These are phyloP conservation scores for Filobasidium wieringae DNA, from an alignment of 768 basidiomycete species.

Conservation along the genomic window DNA sequence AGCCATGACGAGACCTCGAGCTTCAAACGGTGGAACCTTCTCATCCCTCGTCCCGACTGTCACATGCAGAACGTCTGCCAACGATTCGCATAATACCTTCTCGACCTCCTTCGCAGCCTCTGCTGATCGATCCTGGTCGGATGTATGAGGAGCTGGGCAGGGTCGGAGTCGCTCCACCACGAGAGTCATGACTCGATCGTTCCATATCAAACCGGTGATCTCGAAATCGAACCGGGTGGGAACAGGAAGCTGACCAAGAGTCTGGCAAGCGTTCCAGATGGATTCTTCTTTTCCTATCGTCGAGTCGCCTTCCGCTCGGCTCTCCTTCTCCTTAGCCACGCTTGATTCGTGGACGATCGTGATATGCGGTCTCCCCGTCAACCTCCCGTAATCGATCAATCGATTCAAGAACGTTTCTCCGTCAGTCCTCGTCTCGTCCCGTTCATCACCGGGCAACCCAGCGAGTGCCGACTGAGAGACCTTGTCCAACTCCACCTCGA, in stretches of 20 bases:
- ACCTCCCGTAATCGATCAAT: conserved; percentile 44
- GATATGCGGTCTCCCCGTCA: conserved; percentile 61
- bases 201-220: conserved; percentile 56
- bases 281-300: not conserved
- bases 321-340: conserved; percentile 28
- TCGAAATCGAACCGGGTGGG: conserved; percentile 53
- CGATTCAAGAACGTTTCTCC: conserved; percentile 45
- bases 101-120: conserved; percentile 10
- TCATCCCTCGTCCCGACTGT: conserved; percentile 64
- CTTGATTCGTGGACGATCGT: conserved; percentile 66
- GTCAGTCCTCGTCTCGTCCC: conserved; percentile 11
- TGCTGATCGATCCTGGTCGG: not conserved
- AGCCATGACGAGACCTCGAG: conserved; percentile 48
- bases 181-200: conserved; percentile 67
- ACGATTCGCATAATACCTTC: conserved; percentile 41
- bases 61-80: conserved; percentile 57
- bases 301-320: not conserved
- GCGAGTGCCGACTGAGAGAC: conserved; percentile 45
- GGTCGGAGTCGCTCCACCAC: conserved; percentile 52
- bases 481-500: conserved; percentile 54
- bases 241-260: conserved; percentile 36
- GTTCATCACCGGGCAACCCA: not conserved
- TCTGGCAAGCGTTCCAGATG: conserved; percentile 50
- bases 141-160: conserved; percentile 30
- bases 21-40: conserved; percentile 56